A percentile compares a stretch with the other conserved stretches of the same genome.
phyloP scores from a whole-genome alignment of 805 yeast species.

The Peterozyma toletana region DNA sequence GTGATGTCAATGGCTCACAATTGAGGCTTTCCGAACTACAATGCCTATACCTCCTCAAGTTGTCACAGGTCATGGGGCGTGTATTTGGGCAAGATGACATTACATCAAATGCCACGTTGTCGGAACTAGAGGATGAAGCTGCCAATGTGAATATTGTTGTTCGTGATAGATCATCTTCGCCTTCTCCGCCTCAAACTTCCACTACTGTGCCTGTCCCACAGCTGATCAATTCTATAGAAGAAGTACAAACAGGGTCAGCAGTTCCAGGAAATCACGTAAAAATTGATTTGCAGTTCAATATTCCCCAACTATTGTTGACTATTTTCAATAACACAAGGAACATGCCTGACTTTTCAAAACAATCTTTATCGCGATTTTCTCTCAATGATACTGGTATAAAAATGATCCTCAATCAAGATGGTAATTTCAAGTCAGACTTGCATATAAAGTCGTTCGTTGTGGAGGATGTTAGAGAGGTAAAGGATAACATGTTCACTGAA shows the following conservation, averaged over 20 bases:
- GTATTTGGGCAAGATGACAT: constrained; percentile 42
- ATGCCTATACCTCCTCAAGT: constrained; percentile 44
- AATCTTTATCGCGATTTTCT: constrained; percentile 48
- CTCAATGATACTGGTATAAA: constrained; percentile 50
- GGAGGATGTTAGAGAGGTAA: constrained; percentile 58
- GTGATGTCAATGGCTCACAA: constrained; percentile 56
- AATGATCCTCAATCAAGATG: constrained; percentile 43
- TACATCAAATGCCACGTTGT: constrained; percentile 25
- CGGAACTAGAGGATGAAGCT: constrained; percentile 57
- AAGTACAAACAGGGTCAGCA: neutral
- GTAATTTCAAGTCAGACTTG: constrained; percentile 52
- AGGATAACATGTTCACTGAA: constrained; percentile 67
- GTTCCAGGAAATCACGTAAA: constrained; percentile 24
- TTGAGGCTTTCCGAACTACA: constrained; percentile 71
- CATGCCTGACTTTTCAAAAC: constrained; percentile 24
- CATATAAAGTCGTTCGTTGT: constrained; percentile 69
- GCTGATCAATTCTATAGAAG: constrained; percentile 15
- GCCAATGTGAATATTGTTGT: constrained; percentile 50
- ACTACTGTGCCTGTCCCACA: constrained; percentile 21
- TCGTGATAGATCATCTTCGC: constrained; percentile 10
- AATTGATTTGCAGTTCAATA: constrained; percentile 42
- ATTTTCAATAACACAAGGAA: constrained; percentile 46
- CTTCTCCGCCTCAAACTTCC: neutral
- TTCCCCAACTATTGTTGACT: constrained; percentile 60
- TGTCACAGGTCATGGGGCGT: constrained; percentile 46